phyloP scores from a whole-genome alignment of 306 rosid genomes.

The Casuarina equisetifolia region DNA sequence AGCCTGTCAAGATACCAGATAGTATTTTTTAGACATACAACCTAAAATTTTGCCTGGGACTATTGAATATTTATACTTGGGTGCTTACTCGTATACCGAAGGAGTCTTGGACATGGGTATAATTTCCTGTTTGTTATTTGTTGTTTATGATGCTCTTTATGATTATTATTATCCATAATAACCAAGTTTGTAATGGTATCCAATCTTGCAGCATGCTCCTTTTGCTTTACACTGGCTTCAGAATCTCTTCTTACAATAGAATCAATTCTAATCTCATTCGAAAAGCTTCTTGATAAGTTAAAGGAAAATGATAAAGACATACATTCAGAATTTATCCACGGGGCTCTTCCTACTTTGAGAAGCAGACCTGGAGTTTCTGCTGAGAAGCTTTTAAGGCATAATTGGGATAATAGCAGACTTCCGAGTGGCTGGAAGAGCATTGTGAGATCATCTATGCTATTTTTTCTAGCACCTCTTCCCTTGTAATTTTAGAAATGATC shows the following conservation, averaged over 20 bases:
- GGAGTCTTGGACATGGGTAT: slow-evolving; percentile 35
- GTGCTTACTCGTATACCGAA: slow-evolving; percentile 34
- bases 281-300: slow-evolving; percentile 20
- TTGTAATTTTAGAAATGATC: neutral
- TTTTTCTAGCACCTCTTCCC: slow-evolving; percentile 5
- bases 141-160: slow-evolving; percentile 2
- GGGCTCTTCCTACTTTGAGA: slow-evolving; percentile 28
- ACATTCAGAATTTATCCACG: slow-evolving; percentile 23
- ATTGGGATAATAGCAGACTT: slow-evolving; percentile 29
- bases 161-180: neutral
- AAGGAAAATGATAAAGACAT: slow-evolving; percentile 27
- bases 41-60: slow-evolving; percentile 33
- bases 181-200: slow-evolving; percentile 4
- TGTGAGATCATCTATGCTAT: slow-evolving; percentile 19
- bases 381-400: slow-evolving; percentile 36
- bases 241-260: slow-evolving; percentile 43
- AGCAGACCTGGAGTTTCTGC: slow-evolving; percentile 36
- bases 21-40: slow-evolving; percentile 23
- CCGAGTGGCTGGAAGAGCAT: slow-evolving; percentile 33
- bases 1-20: slow-evolving; percentile 32
- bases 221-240: slow-evolving; percentile 40
- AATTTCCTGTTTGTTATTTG: slow-evolving; percentile 1
- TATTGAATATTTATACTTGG: slow-evolving; percentile 29
- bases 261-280: slow-evolving; percentile 25
- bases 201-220: slow-evolving; percentile 36